Base-by-base conservation (phyloP, 768 basidiomycete genomes). In the Leccinum rimulosum region DNA sequence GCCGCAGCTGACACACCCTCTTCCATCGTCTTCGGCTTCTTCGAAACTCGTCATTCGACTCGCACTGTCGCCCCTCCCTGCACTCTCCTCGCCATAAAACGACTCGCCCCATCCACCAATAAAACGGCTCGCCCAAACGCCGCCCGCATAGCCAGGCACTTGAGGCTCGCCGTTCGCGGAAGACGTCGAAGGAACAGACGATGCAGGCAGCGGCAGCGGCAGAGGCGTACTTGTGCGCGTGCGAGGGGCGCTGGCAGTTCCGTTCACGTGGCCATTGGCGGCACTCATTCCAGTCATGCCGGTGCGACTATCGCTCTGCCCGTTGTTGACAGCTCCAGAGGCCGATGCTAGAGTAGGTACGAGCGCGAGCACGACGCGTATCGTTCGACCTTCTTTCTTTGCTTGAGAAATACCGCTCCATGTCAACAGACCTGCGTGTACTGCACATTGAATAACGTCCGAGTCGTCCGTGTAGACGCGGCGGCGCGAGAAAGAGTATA, bases 401-500 rank as follows among this genome's bases (percentile, higher is more conserved):
- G 80, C 81, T 28, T 69, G 67, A 36, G 69, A 54, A 40, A 79
- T 69, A n/a, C 66, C 71, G 54, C 73, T 77, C 80, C 80, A 82
- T 15, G 74, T 73, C 35, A 80, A 67, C 51, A 75, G 68, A 7
- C 89, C 89, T 0, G 87, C 78, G 63, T 91, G 89, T 50, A 91
- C 71, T 2, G 86, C 87, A 56, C 86, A 87, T 43, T 86, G 67
- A 66, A 88, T 83, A 53, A 89, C 66, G 64, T 89, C 86, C 9
- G 87, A 89, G 71, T 91, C 89, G 71, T 91, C 88, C 0, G 89
- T 91, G 73, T 91, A 91, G 36, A 89, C 79, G 50, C 85, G 75
- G n/a, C 84, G 75, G 35, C 73, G 73, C 30, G 78, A 72, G 31
- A 65, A 63, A 3, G 67, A 69, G 58, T 66, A 64, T 38, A 64